These are phyloP conservation scores for Diaporthe sp. DNA, from an alignment of 2,329 filamentous ascomycete species.

Conservation along the genomic window DNA sequence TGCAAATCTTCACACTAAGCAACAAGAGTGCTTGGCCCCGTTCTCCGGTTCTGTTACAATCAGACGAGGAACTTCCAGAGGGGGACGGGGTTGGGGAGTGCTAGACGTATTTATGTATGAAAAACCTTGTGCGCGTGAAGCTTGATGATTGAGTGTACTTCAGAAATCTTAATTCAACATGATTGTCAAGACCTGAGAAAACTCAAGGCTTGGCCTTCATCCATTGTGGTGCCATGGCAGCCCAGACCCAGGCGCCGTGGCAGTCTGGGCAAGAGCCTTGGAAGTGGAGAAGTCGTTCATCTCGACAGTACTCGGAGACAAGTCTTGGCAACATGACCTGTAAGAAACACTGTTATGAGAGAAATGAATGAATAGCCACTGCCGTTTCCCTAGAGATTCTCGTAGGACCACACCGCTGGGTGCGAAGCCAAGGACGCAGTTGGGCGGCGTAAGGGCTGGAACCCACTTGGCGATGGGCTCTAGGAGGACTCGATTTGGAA, in stretches of 20 bases:
- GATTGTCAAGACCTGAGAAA: background rate
- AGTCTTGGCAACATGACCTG: background rate
- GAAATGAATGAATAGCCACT: background rate
- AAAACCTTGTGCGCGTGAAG: background rate
- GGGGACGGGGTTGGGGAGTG: background rate
- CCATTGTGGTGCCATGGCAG: background rate
- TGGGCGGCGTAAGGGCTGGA: background rate
- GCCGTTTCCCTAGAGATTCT: background rate
- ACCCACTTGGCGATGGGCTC: background rate
- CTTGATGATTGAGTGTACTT: background rate
- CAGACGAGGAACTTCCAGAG: no score
- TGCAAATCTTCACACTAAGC: no score
- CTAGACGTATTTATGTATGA: background rate
- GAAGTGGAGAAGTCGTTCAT: conserved; percentile 23
- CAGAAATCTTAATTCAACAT: background rate
- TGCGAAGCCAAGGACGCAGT: background rate
- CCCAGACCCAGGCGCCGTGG: background rate
- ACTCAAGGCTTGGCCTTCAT: conserved; percentile 11
- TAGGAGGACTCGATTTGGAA: background rate
- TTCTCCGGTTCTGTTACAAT: background rate
- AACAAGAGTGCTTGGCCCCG: background rate
- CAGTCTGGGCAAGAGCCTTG: conserved; percentile 3
- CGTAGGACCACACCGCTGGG: background rate
- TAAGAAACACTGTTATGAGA: background rate
- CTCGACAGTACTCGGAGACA: background rate